phyloP scores from a whole-genome alignment of 257 asterid species.

The Rauvolfia tetraphylla region DNA sequence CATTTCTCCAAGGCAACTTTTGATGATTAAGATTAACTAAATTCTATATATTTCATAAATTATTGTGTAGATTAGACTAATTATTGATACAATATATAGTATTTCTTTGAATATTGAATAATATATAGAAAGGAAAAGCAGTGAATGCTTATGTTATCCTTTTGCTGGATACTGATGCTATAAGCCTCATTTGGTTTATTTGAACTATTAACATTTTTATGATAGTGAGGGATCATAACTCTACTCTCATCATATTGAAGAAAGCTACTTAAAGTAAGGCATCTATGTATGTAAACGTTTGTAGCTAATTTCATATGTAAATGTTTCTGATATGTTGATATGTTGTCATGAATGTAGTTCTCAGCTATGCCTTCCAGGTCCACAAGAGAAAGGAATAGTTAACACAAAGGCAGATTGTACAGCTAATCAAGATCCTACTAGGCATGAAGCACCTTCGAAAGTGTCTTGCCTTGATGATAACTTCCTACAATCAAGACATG shows the following conservation, averaged over 20 bases:
- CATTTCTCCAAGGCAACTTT: too few species aligned
- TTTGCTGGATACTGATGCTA: neutral
- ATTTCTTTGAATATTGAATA: too few species aligned
- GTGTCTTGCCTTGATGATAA: neutral
- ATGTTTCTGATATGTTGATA: neutral
- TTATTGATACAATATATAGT: too few species aligned
- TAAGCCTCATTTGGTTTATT: neutral
- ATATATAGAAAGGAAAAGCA: too few species aligned
- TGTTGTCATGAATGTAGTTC: slow-evolving; percentile 28
- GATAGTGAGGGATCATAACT: neutral
- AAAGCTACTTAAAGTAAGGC: neutral
- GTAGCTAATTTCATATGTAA: neutral
- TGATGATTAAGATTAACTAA: too few species aligned
- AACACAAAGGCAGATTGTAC: slow-evolving; percentile 11
- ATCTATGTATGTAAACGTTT: neutral
- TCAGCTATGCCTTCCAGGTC: slow-evolving; percentile 31
- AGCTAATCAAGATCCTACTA: slow-evolving; percentile 14
- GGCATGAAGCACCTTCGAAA: neutral
- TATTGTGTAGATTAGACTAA: too few species aligned
- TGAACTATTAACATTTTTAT: neutral
- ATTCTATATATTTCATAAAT: too few species aligned
- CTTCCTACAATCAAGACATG: slow-evolving; percentile 1
- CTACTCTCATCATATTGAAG: neutral
- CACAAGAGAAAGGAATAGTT: slow-evolving; percentile 15
- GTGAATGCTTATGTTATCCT: neutral